A percentile compares a stretch with the other conserved stretches of the same genome.
Evolutionary conservation across 2,329 filamentous ascomycete species (phyloP).

Genomic region (Mycosphaerelloides madeirae): DNA sequence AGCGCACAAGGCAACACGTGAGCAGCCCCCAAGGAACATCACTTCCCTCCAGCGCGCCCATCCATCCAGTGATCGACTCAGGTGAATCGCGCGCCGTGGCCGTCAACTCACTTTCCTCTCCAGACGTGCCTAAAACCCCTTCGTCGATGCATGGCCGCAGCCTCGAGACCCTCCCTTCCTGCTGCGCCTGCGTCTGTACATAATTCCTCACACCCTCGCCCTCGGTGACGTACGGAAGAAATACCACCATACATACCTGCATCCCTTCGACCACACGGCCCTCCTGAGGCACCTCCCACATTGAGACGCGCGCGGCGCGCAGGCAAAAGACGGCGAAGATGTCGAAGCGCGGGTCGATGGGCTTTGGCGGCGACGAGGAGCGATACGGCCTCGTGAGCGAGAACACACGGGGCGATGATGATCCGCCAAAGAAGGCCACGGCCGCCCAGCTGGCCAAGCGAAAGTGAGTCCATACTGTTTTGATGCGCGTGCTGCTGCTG

Average conservation of each 20-base stretch:
- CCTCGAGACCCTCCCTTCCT: not conserved
- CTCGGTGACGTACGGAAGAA: conserved; percentile 11
- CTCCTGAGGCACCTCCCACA: conserved; percentile 3
- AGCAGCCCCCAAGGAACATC: no score
- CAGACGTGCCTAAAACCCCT: not conserved
- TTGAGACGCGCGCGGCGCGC: not conserved
- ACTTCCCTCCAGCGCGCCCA: no score
- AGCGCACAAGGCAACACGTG: no score
- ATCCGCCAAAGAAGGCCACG: conserved; percentile 29
- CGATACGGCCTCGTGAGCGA: conserved; percentile 20
- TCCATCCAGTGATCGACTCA: no score
- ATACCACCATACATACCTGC: conserved; percentile 4
- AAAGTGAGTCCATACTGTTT: conserved; percentile 28
- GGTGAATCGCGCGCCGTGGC: no score
- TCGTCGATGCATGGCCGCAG: conserved; percentile 15
- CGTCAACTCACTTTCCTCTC: no score
- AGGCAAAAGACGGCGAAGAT: not conserved
- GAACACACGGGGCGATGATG: conserved; percentile 13
- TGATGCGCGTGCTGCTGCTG: not conserved
- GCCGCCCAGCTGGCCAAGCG: conserved; percentile 33
- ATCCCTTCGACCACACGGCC: not conserved
- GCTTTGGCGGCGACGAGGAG: conserved; percentile 23
- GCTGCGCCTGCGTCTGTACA: conserved; percentile 17
- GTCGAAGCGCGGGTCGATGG: conserved; percentile 1
- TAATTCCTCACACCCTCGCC: conserved; percentile 3